Percentiles rank a stretch among this genome's conserved stretches.
Evolutionary conservation across 306 rosid species (phyloP).

Genomic region (Senna siamea): DNA sequence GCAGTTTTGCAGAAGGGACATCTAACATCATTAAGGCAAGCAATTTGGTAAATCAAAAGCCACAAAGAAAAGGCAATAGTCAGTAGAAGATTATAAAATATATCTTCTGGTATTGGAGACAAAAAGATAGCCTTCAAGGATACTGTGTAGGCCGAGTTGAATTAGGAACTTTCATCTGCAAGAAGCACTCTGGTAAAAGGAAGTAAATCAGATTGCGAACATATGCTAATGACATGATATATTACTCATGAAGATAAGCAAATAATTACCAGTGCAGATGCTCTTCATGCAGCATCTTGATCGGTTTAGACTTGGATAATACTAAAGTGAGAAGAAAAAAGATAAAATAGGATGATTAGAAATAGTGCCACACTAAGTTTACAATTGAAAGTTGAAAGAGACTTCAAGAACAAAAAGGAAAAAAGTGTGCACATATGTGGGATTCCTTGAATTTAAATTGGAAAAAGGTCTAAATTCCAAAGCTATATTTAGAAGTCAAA

Average conservation of each 20-base stretch:
- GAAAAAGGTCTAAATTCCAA: neutral
- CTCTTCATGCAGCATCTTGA: conserved; percentile 99
- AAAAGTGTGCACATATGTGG: neutral
- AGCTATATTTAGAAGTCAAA: neutral
- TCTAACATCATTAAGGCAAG: conserved; percentile 68
- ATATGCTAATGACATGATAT: conserved; percentile 21
- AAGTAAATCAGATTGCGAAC: conserved; percentile 43
- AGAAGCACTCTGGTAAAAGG: conserved; percentile 81
- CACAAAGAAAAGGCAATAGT: conserved; percentile 19
- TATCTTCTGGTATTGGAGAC: conserved; percentile 11
- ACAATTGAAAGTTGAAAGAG: neutral
- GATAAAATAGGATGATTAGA: conserved; percentile 37
- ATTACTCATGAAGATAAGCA: conserved; percentile 22
- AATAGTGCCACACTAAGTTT: conserved; percentile 24
- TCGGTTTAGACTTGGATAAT: conserved; percentile 97
- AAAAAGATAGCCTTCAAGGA: conserved; percentile 52
- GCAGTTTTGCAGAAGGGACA: conserved; percentile 95
- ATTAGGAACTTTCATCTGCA: conserved; percentile 99
- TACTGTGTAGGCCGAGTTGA: conserved; percentile 99
- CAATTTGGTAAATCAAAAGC: conserved; percentile 37
- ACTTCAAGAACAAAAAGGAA: neutral
- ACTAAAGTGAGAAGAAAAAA: conserved; percentile 50
- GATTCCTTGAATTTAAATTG: neutral
- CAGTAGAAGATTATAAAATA: neutral
- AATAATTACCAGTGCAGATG: conserved; percentile 86